Conservation (phyloP, 352 stramenopile species). For the Phytophthora chlamydospora region DNA sequence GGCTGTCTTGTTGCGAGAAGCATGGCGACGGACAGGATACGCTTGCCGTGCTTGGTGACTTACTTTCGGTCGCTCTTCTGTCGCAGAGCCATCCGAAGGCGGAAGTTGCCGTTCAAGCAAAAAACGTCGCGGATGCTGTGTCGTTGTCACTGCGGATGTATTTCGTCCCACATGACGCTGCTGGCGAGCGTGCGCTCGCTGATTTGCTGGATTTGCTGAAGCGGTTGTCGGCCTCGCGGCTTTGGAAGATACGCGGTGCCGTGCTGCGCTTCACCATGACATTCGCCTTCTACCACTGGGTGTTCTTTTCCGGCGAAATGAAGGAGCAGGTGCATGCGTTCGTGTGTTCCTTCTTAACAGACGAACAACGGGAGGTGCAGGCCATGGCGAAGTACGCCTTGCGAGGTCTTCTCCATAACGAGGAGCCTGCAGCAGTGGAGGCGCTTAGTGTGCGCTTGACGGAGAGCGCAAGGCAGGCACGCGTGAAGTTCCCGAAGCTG, state of each 20-base stretch:
- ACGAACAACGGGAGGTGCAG: slow-evolving; percentile 81
- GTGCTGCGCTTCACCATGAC: slow-evolving; percentile 78
- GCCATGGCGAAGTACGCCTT: slow-evolving; percentile 82
- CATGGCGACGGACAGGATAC: slow-evolving; percentile 55
- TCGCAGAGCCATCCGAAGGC: slow-evolving; percentile 74
- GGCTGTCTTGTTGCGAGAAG: slow-evolving; percentile 60
- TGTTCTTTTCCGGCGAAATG: slow-evolving; percentile 46
- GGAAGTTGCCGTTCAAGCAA: slow-evolving; percentile 70
- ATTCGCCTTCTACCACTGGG: slow-evolving; percentile 81
- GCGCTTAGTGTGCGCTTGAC: slow-evolving; percentile 46
- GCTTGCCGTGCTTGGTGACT: slow-evolving; percentile 42
- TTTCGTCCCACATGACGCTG: slow-evolving; percentile 23
- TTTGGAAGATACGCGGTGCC: slow-evolving; percentile 75
- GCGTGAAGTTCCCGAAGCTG: slow-evolving; percentile 64
- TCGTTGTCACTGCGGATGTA: slow-evolving; percentile 64
- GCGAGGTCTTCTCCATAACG: slow-evolving; percentile 66
- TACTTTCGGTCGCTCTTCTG: slow-evolving; percentile 73
- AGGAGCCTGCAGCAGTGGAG: slow-evolving; percentile 42
- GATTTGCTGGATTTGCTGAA: slow-evolving; percentile 52
- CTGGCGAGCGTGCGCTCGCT: slow-evolving; percentile 20
- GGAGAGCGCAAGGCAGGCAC: slow-evolving; percentile 45
- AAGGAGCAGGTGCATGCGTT: slow-evolving; percentile 59
- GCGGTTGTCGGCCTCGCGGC: slow-evolving; percentile 39
- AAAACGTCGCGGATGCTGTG: slow-evolving; percentile 62
- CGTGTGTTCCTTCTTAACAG: slow-evolving; percentile 59